phyloP scores from a whole-genome alignment of 768 basidiomycete genomes.

The Pulveroboletus sp. region DNA sequence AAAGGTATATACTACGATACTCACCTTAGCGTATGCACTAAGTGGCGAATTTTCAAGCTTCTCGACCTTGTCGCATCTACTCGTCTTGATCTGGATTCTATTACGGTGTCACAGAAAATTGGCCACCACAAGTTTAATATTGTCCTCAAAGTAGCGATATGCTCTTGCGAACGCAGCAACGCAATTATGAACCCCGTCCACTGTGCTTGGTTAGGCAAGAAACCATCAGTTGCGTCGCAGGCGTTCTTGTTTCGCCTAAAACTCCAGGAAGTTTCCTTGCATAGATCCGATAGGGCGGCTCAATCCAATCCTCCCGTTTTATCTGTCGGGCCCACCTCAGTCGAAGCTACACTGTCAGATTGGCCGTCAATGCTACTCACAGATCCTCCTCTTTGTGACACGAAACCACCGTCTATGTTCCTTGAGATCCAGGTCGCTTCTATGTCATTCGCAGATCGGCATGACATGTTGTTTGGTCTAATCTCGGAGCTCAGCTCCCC shows the following conservation, averaged over 20 bases:
- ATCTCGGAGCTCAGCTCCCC: slow-evolving; percentile 16
- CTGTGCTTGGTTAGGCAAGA: slow-evolving; percentile 50
- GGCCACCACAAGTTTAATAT: slow-evolving; percentile 38
- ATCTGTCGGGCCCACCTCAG: slow-evolving; percentile 31
- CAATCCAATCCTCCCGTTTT: slow-evolving; percentile 23
- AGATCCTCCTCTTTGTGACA: slow-evolving; percentile 35
- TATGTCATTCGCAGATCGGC: slow-evolving; percentile 48
- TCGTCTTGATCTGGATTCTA: slow-evolving; percentile 41
- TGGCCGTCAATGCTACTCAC: slow-evolving; percentile 56
- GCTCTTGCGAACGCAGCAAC: slow-evolving; percentile 46
- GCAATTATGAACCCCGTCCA: slow-evolving; percentile 42
- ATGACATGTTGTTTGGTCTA: slow-evolving; percentile 47
- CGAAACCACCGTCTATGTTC: slow-evolving; percentile 53
- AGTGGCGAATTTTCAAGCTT: slow-evolving; percentile 11
- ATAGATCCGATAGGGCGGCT: slow-evolving; percentile 37
- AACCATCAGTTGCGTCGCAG: slow-evolving; percentile 34
- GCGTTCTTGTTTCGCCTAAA: slow-evolving; percentile 45
- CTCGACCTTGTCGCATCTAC: slow-evolving; percentile 35
- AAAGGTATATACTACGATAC: slow-evolving; percentile 11
- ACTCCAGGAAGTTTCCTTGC: slow-evolving; percentile 41
- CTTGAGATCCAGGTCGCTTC: slow-evolving; percentile 41
- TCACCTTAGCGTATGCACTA: neutral
- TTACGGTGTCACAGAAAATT: slow-evolving; percentile 41
- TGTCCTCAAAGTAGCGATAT: slow-evolving; percentile 36
- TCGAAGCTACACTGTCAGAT: slow-evolving; percentile 43